Evolutionary conservation across 768 basidiomycete genomes (phyloP), one percentile per base, ranked within the genome.

Genomic region (Calocybe gangraenosa): DNA sequence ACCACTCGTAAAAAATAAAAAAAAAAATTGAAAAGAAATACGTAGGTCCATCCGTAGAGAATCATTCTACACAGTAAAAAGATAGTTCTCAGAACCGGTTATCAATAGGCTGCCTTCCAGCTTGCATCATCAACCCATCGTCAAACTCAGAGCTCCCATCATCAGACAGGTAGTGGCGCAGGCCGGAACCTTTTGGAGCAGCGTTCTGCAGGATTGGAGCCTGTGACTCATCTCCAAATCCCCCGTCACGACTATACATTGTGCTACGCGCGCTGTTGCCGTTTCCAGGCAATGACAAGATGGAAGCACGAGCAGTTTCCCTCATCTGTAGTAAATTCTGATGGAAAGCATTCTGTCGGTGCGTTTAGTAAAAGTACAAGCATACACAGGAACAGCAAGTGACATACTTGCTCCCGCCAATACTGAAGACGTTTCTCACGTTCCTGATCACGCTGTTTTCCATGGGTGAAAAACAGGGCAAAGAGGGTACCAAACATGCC

Each of bases 401-500:
- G 13, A n/a, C 55, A 40, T 51, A 81, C 84, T 74, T 91, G 90
- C 68, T 93, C 91, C 53, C 83, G 82, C 84, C 91, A 92, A 65
- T 93, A 92, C 59, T 91, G 88, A 34, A 82, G 67, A 53, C 91
- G 84, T 64, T 85, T 91, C 66, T 87, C 83, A 37, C 87, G 83
- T 56, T 92, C 89, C 47, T 70, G 64, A 33, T 82, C 82, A 53
- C 91, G 80, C 52, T 85, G 78, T 53, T 79, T 78, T 31, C 82
- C 69, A 55, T 92, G 90, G 6, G 86, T 54, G 54, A 82, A 70
- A 66, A 78, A 92, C 28, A 94, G 69, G 3, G 75, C 73, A 42
- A 79, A 64, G 33, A 92, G 70, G 7, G 84, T 84, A 13, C 76
- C 84, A 48, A 79, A 66, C 76, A 93, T 89, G 37, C 87, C 91